These are phyloP conservation scores for grape (Vitis vinifera) DNA, from an alignment of 164 flowering plant species.

Conservation along the genomic window ASM3070453v1 NC_081809.1:2660501-2661000, in stretches of 20 bases:
- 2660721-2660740: conserved; percentile 45
- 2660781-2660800: conserved; percentile 73
- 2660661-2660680: too few species aligned
- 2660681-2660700: not conserved
- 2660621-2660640: too few species aligned
- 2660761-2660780: conserved; percentile 78
- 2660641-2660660: too few species aligned
- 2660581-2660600: too few species aligned
- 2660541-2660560: too few species aligned
- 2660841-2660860: conserved; percentile 75
- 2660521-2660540: too few species aligned
- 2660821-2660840: conserved; percentile 80
- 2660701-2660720: conserved; percentile 2
- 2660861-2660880: conserved; percentile 58
- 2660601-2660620: too few species aligned
- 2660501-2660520: too few species aligned
- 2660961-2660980: not conserved
- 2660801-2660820: conserved; percentile 97
- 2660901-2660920: not conserved
- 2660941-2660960: not conserved
- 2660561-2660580: too few species aligned
- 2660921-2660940: not conserved
- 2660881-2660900: not conserved
- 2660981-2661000: too few species aligned
- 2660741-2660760: conserved; percentile 49